phyloP scores from a whole-genome alignment of 352 stramenopile genomes.

The Phytophthora tentaculata region DNA sequence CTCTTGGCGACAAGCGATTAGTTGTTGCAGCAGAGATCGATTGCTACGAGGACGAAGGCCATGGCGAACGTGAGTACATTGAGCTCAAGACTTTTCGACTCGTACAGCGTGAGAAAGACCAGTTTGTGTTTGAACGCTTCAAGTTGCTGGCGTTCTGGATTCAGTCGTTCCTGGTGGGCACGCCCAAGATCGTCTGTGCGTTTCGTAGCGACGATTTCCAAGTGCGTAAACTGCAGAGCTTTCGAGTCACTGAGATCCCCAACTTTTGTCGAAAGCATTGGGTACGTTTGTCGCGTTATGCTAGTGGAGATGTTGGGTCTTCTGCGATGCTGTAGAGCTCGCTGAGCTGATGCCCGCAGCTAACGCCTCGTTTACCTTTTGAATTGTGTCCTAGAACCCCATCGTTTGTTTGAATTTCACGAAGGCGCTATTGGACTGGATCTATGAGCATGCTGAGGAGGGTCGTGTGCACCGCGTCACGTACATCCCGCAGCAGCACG shows the following conservation, averaged over 20 bases:
- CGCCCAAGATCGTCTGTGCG: slow-evolving; percentile 71
- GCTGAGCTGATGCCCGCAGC: slow-evolving; percentile 13
- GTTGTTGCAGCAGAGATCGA: slow-evolving; percentile 75
- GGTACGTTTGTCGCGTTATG: slow-evolving; percentile 41
- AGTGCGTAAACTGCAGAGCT: slow-evolving; percentile 70
- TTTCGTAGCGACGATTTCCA: slow-evolving; percentile 73
- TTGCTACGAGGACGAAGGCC: slow-evolving; percentile 44
- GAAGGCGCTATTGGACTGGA: slow-evolving; percentile 66
- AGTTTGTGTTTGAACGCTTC: slow-evolving; percentile 78
- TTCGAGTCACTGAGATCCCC: slow-evolving; percentile 66
- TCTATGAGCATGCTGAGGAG: slow-evolving; percentile 50
- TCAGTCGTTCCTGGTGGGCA: slow-evolving; percentile 81
- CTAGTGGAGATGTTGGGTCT: background rate
- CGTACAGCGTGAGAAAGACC: slow-evolving; percentile 64
- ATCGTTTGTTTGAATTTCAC: slow-evolving; percentile 77
- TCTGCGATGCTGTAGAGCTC: slow-evolving; percentile 13
- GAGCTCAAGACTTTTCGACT: slow-evolving; percentile 80
- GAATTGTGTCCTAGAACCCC: slow-evolving; percentile 36
- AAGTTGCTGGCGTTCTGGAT: slow-evolving; percentile 88
- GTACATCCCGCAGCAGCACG: slow-evolving; percentile 58
- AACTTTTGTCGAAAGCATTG: slow-evolving; percentile 75
- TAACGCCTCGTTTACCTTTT: slow-evolving; percentile 36
- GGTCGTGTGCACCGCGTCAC: slow-evolving; percentile 49
- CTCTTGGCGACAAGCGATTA: slow-evolving; percentile 55
- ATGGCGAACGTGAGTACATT: slow-evolving; percentile 45